Conservation (phyloP, 208 protist species). For the Trypanosomatidae sp. region DNA sequence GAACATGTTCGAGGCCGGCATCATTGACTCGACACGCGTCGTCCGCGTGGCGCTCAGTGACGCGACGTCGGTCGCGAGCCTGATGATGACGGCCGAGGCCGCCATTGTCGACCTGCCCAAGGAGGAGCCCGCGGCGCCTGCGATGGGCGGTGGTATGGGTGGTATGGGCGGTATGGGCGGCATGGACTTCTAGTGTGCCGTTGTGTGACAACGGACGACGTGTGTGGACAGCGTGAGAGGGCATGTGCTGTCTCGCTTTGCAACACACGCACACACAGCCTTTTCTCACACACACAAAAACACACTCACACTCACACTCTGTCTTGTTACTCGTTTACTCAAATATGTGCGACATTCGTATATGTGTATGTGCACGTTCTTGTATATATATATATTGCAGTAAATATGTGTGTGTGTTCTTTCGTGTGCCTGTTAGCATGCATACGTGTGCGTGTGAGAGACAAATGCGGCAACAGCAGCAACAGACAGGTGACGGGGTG, state of each 20-base stretch:
- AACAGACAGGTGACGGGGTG: too few species aligned
- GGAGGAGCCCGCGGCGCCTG: slow-evolving; percentile 12
- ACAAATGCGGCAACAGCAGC: too few species aligned
- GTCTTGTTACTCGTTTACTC: background rate
- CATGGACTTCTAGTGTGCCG: too few species aligned
- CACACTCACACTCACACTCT: background rate
- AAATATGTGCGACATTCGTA: background rate
- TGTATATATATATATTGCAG: too few species aligned
- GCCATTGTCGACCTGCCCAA: slow-evolving; percentile 72
- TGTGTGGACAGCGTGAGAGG: too few species aligned
- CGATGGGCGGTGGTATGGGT: slow-evolving; percentile 41
- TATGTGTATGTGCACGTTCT: too few species aligned
- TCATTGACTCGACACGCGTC: slow-evolving; percentile 99
- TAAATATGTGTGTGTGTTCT: too few species aligned
- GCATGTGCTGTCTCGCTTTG: background rate
- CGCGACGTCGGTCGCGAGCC: slow-evolving; percentile 92
- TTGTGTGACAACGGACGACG: too few species aligned
- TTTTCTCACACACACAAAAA: background rate
- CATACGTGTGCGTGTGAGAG: too few species aligned
- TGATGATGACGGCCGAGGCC: slow-evolving; percentile 98
- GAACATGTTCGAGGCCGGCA: slow-evolving; percentile 98
- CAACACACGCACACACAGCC: background rate
- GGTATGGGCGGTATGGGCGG: slow-evolving; percentile 50
- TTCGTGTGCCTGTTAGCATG: too few species aligned
- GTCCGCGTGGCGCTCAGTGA: slow-evolving; percentile 95